Evolutionary conservation across 495 filamentous ascomycete species (phyloP).

Genomic region (Xylaria palmicola): DNA sequence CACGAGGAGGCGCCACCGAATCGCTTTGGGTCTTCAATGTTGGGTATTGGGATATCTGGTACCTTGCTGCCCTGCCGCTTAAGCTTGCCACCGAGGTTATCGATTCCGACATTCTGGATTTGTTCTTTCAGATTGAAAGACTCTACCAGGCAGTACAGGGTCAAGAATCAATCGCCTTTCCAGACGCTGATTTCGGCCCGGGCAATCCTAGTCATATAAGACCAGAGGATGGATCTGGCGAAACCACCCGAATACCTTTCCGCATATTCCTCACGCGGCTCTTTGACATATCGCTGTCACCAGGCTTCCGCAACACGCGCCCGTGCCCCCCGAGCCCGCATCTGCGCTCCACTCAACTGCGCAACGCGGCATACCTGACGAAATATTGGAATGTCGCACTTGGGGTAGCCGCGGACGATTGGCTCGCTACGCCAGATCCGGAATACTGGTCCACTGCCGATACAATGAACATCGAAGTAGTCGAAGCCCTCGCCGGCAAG

Average conservation of each 20-base stretch:
- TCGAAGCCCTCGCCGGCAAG: constrained; percentile 16
- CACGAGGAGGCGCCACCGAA: constrained; percentile 28
- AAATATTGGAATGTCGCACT: constrained; percentile 34
- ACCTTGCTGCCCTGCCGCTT: constrained; percentile 41
- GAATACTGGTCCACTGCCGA: constrained; percentile 15
- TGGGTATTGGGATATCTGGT: constrained; percentile 50
- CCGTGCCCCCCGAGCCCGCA: constrained; percentile 26
- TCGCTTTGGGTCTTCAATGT: constrained; percentile 48
- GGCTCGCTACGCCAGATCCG: constrained; percentile 27
- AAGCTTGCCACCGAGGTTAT: constrained; percentile 29
- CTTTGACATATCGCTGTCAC: constrained; percentile 45
- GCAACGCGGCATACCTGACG: constrained; percentile 36
- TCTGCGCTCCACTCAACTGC: constrained; percentile 34
- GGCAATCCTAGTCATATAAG: background rate
- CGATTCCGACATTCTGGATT: constrained; percentile 25
- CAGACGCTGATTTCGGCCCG: constrained; percentile 13
- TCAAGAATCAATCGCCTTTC: constrained; percentile 27
- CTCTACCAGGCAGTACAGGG: constrained; percentile 39
- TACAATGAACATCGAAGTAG: constrained; percentile 17
- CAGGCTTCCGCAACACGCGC: constrained; percentile 37
- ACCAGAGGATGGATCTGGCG: background rate
- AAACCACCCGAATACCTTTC: constrained; percentile 27
- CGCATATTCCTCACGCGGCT: constrained; percentile 42
- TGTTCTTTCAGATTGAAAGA: constrained; percentile 43
- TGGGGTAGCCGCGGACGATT: constrained; percentile 22